Base-by-base conservation (phyloP, 495 filamentous ascomycete species). In the Penicillium soppii region DNA sequence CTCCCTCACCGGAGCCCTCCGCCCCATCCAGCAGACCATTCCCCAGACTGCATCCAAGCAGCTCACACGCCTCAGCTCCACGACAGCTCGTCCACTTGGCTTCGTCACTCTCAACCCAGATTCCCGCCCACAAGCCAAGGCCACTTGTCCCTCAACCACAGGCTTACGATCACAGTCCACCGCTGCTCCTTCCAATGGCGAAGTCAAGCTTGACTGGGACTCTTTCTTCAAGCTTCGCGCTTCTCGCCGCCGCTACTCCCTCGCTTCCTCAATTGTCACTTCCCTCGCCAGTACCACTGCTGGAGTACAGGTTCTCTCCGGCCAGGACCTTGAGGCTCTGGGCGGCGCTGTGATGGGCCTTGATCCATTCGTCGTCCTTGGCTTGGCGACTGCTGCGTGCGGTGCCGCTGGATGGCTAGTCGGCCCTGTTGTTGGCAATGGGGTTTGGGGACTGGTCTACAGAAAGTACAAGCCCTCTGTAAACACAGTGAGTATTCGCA, bases 141-240 rank as follows among this genome's bases (percentile, higher is more conserved):
- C 58, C 17, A 48, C 51, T 40, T 57, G 61, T 23, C 49, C 70
- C 25, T 53, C 59, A n/a, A 35, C 65, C 38, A 53, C 64, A 12
- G 71, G 68, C 43, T 54, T 76, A 20, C 63, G 71, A 19, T 47
- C 70, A 15, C 65, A 73, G 49, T 64, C 73, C 22, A 63, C 75
- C 19, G 50, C 68, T 21, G 49, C 71, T 7, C 16, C 67, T 7
- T 0, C 30, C 43, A 56, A 58, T 19, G 54, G 65, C 40, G 43
- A 67, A 19, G 67, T 65, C 27, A 72, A 72, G 22, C 83, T 96
- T 16, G 84, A 91, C 70, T 98, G 94, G 94, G 87, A 97, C 74
- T 82, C 82, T 32, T 98, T 95, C 82, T 92, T 98, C 80, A 79
- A 78, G 56, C 86, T 97, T 41, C 92, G 94, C 62, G 85, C 86